A percentile compares a stretch with the other conserved stretches of the same genome.
phyloP scores from a whole-genome alignment of 345 rosid species.

The Kernera saxatilis region DNA sequence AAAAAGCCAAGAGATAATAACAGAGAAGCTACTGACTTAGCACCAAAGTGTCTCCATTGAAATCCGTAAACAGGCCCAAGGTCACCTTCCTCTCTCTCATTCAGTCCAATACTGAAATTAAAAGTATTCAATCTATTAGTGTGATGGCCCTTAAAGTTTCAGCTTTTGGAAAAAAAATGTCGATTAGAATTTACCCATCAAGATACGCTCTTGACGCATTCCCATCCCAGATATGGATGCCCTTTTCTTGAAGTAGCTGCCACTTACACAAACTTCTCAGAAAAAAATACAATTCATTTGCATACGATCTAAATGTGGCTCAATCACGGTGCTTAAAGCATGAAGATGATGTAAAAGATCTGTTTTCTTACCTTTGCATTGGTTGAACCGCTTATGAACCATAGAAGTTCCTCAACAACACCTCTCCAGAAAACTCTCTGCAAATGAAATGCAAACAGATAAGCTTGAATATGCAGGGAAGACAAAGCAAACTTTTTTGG shows the following conservation, averaged over 20 bases:
- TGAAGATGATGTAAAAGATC: not conserved
- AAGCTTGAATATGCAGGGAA: not conserved
- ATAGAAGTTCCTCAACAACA: slow-evolving; percentile 93
- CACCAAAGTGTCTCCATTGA: slow-evolving; percentile 99
- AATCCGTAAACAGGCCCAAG: slow-evolving; percentile 95
- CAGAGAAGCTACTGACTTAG: slow-evolving; percentile 48
- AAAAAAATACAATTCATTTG: not conserved
- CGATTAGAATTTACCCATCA: slow-evolving; percentile 45
- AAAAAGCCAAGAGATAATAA: not conserved
- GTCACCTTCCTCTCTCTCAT: slow-evolving; percentile 89
- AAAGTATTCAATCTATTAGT: not conserved
- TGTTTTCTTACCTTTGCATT: slow-evolving; percentile 63
- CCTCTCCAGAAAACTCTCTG: slow-evolving; percentile 99
- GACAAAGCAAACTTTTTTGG: not conserved
- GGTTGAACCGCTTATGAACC: slow-evolving; percentile 98
- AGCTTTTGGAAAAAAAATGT: not conserved
- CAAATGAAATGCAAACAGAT: slow-evolving; percentile 20
- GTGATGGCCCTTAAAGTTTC: not conserved
- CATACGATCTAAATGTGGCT: not conserved
- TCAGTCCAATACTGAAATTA: slow-evolving; percentile 63
- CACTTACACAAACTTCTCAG: slow-evolving; percentile 7
- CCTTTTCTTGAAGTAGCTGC: slow-evolving; percentile 94
- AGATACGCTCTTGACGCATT: slow-evolving; percentile 94
- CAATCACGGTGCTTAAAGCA: not conserved
- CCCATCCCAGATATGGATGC: slow-evolving; percentile 91